Evolutionary conservation across 116 monocot genomes (phyloP), one percentile per base, ranked within the genome.

Genomic region (Zostera marina): DNA sequence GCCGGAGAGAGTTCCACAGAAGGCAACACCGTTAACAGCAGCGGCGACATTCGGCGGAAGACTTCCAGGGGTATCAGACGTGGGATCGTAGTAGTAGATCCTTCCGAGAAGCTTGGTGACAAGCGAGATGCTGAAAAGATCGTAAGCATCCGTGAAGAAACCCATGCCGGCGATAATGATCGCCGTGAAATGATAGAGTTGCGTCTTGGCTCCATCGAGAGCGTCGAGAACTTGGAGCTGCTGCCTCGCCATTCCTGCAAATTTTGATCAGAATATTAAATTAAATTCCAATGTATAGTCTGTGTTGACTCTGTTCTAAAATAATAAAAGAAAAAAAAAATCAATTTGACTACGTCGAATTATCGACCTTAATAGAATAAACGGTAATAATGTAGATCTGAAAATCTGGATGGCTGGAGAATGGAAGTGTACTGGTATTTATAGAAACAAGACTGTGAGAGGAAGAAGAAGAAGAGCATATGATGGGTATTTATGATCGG

Each of bases 91-190:
- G 65, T 65, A 65, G 53, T 65, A 65, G 44, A 65, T 54, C 10
- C 47, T 54, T 41, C 88, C 88, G 22, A 65, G 23, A 4, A 65
- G 15, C 65, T 65, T 65, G 14, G 55, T 44, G 55, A 56, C 10
- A 15, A 54, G 54, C 26, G 65, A 44, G 43, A 65, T 65, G 53
- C 45, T 55, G 62, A 82, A 82, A 41, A 82, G 74, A 47, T 82
- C 74, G 54, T 82, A 82, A 23, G 82, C 74, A 58, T 82, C 82
- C 40, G 82, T 82, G 74, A 82, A 82, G 74, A 77, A 77, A 16
- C 78, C 82, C 82, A 82, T 82, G 26, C 82, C 82, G 49, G 78
- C 74, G 44, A 82, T 66, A 11, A 82, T 54, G 64, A 82, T 74
- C 11, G 77, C 82, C 53, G 72, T 77, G 65, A 82, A 74, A 65